These are phyloP conservation scores for Sporothrix euskadiensis DNA, from an alignment of 2,329 filamentous ascomycete species.

Conservation along the genomic window DNA sequence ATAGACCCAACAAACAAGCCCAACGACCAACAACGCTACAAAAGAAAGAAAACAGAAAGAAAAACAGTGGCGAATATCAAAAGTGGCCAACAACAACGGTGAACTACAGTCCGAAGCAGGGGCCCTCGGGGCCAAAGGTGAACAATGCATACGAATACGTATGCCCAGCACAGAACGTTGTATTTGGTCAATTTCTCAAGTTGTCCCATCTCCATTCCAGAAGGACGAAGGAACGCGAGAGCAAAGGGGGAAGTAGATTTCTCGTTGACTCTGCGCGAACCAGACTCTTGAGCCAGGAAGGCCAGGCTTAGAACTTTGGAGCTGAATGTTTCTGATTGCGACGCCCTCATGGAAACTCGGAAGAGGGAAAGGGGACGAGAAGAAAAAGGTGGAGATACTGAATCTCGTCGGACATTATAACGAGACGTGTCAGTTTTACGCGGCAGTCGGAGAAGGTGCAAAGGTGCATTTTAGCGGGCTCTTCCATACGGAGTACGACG, in stretches of 20 bases:
- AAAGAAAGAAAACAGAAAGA: no score
- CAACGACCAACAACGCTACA: neutral
- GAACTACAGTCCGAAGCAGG: neutral
- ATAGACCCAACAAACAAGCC: constrained; percentile 9
- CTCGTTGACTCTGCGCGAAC: no score
- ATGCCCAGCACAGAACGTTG: neutral
- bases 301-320: neutral
- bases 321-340: neutral
- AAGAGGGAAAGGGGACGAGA: neutral
- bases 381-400: constrained; percentile 11
- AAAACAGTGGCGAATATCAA: neutral
- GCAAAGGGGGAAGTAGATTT: neutral
- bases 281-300: neutral
- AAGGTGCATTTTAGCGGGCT: neutral
- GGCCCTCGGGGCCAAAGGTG: neutral
- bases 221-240: neutral
- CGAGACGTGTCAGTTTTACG: constrained; percentile 3
- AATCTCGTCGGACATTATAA: neutral
- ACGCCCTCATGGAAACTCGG: neutral
- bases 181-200: neutral
- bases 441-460: neutral
- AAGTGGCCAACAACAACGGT: neutral
- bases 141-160: constrained; percentile 3
- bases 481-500: neutral
- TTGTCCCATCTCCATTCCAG: neutral